A percentile compares a stretch with the other conserved stretches of the same genome.
Conservation (phyloP, 192 early-diverging fungal genomes). For the Entomortierella lignicola region DNA sequence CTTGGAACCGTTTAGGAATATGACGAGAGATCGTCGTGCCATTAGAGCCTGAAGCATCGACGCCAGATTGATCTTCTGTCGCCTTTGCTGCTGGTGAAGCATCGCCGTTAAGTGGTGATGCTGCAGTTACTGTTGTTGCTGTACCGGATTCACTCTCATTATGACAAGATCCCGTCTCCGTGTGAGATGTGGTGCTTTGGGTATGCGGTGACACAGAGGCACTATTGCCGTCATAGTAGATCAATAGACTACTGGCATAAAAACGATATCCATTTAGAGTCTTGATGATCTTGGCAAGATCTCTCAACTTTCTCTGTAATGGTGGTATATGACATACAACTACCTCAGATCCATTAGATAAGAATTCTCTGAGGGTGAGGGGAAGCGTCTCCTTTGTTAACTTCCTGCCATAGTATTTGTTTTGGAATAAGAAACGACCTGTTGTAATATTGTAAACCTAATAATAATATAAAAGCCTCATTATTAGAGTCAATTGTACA, state of each 20-base stretch:
- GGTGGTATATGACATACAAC: conserved; percentile 83
- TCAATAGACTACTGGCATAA: conserved; percentile 88
- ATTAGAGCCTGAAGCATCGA: too few relatives aligned
- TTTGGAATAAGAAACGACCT: conserved; percentile 83
- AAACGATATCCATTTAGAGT: conserved; percentile 88
- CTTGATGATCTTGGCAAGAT: conserved; percentile 80
- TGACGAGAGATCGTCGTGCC: too few relatives aligned
- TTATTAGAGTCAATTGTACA: not conserved
- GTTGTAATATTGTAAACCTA: conserved; percentile 87
- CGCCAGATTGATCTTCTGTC: not conserved
- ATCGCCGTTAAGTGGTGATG: not conserved
- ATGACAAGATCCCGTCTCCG: too few relatives aligned
- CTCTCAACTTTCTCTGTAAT: conserved; percentile 78
- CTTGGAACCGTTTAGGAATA: not conserved
- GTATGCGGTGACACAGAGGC: not conserved
- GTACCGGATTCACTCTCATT: too few relatives aligned
- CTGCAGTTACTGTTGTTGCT: too few relatives aligned
- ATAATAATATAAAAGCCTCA: not conserved
- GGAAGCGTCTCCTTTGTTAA: conserved; percentile 84
- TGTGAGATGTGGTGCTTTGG: not conserved
- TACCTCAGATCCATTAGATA: conserved; percentile 87
- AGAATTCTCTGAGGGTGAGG: conserved; percentile 79
- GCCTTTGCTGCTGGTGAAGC: too few relatives aligned
- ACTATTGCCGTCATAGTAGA: conserved; percentile 91
- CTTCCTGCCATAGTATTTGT: conserved; percentile 96